These are phyloP conservation scores for Lichtheimia corymbifera DNA, from an alignment of 371 early-diverging fungal species.

Conservation along the genomic window DNA sequence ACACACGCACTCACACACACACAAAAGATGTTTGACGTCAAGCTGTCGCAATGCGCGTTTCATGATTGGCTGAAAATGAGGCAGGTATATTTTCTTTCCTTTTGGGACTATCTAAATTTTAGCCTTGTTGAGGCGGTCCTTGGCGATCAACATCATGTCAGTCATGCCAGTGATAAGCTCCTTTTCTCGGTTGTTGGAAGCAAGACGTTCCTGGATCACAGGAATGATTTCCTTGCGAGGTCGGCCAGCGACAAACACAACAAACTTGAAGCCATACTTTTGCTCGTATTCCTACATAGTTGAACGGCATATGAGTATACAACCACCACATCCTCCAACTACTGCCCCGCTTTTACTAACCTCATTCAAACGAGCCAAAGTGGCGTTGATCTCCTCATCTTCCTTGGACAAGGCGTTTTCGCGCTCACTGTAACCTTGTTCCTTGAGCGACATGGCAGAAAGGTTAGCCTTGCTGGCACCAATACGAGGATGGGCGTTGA, in stretches of 20 bases:
- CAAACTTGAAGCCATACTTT: conserved; percentile 86
- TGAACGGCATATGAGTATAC: not conserved
- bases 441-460: conserved; percentile 71
- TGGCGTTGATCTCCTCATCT: conserved; percentile 37
- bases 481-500: conserved; percentile 91
- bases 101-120: not conserved
- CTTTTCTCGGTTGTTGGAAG: conserved; percentile 42
- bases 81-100: no score
- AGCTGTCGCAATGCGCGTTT: no score
- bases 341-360: conserved; percentile 37
- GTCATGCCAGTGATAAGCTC: conserved; percentile 67
- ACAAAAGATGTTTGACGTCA: no score
- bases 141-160: conserved; percentile 80
- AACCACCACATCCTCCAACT: not conserved
- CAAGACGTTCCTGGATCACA: conserved; percentile 67
- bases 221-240: conserved; percentile 73
- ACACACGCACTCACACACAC: no score
- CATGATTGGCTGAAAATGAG: no score
- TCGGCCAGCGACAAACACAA: conserved; percentile 88
- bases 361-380: conserved; percentile 56
- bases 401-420: conserved; percentile 24
- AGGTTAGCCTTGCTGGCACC: conserved; percentile 73
- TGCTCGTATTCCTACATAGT: conserved; percentile 76
- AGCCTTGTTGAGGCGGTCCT: conserved; percentile 71
- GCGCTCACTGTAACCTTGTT: conserved; percentile 67